Conservation (phyloP, 1,139 yeast genomes). For the Debaryomyces subglobosus region DNA sequence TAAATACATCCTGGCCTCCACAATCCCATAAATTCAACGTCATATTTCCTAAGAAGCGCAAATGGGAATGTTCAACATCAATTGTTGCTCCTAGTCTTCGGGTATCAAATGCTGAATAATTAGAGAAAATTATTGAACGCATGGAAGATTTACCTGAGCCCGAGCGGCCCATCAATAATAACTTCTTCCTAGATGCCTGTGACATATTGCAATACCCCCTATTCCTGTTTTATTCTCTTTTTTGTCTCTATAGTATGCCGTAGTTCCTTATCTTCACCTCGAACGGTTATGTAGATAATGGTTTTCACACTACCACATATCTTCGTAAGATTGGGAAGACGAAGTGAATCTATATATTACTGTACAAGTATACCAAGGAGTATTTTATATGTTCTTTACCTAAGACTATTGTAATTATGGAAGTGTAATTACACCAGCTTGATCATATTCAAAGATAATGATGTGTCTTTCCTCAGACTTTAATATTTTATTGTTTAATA, state of each 20-base stretch:
- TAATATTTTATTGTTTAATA: background rate
- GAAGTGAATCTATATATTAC: background rate
- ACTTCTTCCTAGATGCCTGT: constrained; percentile 43
- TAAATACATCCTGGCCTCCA: constrained; percentile 96
- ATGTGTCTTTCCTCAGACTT: background rate
- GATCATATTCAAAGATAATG: background rate
- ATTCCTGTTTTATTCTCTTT: background rate
- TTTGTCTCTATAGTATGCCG: background rate
- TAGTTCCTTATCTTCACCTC: background rate
- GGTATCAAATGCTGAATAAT: constrained; percentile 96
- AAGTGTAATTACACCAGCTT: background rate
- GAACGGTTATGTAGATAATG: background rate
- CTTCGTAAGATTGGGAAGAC: background rate
- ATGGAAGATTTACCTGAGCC: constrained; percentile 98
- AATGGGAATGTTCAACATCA: constrained; percentile 95
- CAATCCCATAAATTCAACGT: constrained; percentile 97
- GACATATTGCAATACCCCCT: constrained; percentile 21
- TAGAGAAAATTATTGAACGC: constrained; percentile 94
- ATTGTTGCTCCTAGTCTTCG: constrained; percentile 95
- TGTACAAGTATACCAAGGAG: background rate
- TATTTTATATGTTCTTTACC: background rate
- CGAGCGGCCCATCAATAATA: constrained; percentile 77
- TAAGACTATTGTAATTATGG: background rate
- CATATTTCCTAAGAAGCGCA: constrained; percentile 92
- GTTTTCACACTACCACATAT: background rate